These are phyloP conservation scores for Astrothelium subdiscretum DNA, from an alignment of 495 filamentous ascomycete species.

Conservation along the genomic window DNA sequence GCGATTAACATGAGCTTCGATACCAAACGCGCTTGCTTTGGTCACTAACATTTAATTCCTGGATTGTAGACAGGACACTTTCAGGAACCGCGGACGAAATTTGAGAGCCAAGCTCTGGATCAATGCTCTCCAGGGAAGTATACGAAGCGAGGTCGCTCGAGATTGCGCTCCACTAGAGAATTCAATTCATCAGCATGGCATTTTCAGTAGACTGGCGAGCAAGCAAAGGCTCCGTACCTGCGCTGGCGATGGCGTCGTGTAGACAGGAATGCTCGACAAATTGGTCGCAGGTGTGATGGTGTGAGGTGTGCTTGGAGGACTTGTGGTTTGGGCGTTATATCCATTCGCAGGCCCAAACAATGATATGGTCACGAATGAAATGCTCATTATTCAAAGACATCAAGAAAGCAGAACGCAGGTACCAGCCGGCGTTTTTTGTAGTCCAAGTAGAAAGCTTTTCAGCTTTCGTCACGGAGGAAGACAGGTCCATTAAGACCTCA, in stretches of 20 bases:
- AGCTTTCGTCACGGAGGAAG: neutral
- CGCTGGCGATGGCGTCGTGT: neutral
- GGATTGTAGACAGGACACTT: neutral
- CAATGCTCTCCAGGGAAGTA: neutral
- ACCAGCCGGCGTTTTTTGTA: neutral
- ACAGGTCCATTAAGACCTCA: no score
- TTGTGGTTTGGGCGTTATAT: neutral
- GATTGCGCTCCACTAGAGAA: neutral
- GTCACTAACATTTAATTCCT: neutral
- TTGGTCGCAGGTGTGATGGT: neutral
- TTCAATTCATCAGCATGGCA: neutral
- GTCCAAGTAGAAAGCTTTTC: neutral
- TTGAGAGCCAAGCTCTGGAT: neutral
- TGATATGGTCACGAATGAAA: neutral
- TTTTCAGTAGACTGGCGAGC: neutral
- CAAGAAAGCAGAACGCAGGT: neutral
- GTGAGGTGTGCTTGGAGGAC: neutral
- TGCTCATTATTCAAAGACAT: neutral
- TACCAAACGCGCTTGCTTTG: neutral
- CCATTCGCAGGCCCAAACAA: neutral
- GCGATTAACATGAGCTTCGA: neutral
- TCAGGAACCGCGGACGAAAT: neutral
- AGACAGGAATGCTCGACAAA: constrained; percentile 1
- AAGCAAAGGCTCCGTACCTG: neutral
- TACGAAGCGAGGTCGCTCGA: neutral